Base-by-base conservation (phyloP, 225 moss, liverwort and hornwort species). In the Ulota crispa region DNA sequence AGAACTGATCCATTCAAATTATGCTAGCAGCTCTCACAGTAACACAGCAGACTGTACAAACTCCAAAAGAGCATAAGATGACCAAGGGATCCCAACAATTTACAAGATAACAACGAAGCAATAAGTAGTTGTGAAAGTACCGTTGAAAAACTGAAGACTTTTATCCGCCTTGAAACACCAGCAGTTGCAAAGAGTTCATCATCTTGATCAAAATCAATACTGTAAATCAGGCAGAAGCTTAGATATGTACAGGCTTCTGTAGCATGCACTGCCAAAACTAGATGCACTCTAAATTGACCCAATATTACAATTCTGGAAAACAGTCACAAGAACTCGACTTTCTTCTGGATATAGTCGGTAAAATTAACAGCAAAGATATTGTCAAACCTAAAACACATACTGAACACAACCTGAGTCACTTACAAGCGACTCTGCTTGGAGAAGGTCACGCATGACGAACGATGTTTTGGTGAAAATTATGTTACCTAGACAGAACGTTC, bases 171-270 rank as follows among this genome's bases (percentile, higher is more conserved):
- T 41, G 97, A 95, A 67, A 98, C 97, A 60, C 97, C 97, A 42
- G 97, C 97, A 41, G 94, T 98, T 27, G 97, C 97, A 82, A 98
- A 98, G 63, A 90, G 85, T 70, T 98, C 94, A 78, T 98, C 97
- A 81, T 89, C 92, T 52, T 75, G 87, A 81, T 95, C 93, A 76
- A 98, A 98, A 78, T 95, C 97, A 68, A 98, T 98, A 82, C 97
- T 97, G 95, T 87, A 78, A 77, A 80, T 59, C 77, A 81, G 50
- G 64, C 73, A 64, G 65, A 78, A 63, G 55, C 7, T 76, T 32
- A 86, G 65, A 76, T 71, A 59, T 57, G 19, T 75, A 32, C 23
- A 66, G 43, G 32, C 30, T 62, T 69, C 64, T 30, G 36, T 15
- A 65, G 65, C 24, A 71, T 57, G 31, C 83, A 86, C 56, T 52